Percentiles rank a stretch among this genome's conserved stretches.
These are phyloP conservation scores for Yamadazyma taylorii DNA, from an alignment of 1,139 yeast species.

Conservation along the genomic window DNA sequence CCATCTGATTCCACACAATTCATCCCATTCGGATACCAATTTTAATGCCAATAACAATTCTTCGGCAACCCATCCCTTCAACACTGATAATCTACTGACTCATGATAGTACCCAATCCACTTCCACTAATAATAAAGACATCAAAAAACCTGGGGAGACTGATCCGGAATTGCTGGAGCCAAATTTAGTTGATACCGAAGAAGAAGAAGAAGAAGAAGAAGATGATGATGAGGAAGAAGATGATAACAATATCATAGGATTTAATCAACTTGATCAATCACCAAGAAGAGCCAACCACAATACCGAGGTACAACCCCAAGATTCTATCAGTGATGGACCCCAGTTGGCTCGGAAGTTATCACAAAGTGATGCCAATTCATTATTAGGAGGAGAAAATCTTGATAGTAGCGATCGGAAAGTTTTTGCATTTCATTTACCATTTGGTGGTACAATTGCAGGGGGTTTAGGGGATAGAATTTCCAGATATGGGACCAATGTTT, in stretches of 20 bases:
- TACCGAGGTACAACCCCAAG: no score
- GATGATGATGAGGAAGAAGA: slow-evolving; percentile 6
- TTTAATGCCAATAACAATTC: no score
- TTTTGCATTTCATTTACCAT: slow-evolving; percentile 44
- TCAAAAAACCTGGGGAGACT: no score
- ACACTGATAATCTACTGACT: no score
- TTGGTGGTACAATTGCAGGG: slow-evolving; percentile 24
- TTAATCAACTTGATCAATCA: background rate
- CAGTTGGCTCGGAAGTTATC: slow-evolving; percentile 18
- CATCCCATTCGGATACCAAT: no score
- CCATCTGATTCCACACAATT: no score
- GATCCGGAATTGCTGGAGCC: background rate
- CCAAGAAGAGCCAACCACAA: background rate
- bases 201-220: slow-evolving; percentile 1
- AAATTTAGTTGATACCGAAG: background rate
- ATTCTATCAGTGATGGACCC: background rate
- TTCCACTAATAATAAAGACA: no score
- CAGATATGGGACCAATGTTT: slow-evolving; percentile 25
- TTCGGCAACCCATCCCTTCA: no score
- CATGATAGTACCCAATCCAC: no score
- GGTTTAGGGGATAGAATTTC: slow-evolving; percentile 12
- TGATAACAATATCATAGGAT: slow-evolving; percentile 7
- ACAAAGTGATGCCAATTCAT: slow-evolving; percentile 35
- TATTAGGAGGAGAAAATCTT: slow-evolving; percentile 40
- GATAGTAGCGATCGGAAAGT: slow-evolving; percentile 27